Percentiles rank a stretch among this genome's conserved stretches.
These are phyloP conservation scores for Aspergillus texensis DNA, from an alignment of 2,329 filamentous ascomycete species.

Conservation along the genomic window DNA sequence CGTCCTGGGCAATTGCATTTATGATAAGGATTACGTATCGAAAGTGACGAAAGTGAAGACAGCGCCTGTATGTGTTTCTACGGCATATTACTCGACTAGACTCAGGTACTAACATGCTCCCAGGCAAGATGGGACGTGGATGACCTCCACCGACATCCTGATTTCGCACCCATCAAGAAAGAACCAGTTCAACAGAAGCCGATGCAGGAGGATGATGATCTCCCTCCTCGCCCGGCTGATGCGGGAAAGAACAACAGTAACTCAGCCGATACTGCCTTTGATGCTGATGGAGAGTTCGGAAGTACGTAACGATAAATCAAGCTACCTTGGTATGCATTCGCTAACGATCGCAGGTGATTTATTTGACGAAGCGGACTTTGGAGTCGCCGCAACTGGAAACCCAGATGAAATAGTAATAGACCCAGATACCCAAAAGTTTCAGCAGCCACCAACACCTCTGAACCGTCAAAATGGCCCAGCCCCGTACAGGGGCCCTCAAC, in stretches of 20 bases:
- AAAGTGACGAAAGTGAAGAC: slow-evolving; percentile 91
- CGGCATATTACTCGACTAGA: background rate
- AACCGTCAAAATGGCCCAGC: slow-evolving; percentile 25
- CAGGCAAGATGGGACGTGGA: slow-evolving; percentile 72
- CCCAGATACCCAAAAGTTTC: slow-evolving; percentile 29
- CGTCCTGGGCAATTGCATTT: slow-evolving; percentile 95
- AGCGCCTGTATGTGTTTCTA: slow-evolving; percentile 54
- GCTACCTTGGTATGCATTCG: background rate
- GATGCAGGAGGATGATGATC: slow-evolving; percentile 50
- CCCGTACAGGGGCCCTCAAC: slow-evolving; percentile 24
- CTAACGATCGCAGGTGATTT: slow-evolving; percentile 53
- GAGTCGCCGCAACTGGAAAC: slow-evolving; percentile 68
- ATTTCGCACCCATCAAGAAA: slow-evolving; percentile 67
- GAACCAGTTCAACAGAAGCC: slow-evolving; percentile 46
- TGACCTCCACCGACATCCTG: slow-evolving; percentile 79
- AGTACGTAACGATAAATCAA: slow-evolving; percentile 32
- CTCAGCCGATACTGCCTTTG: slow-evolving; percentile 33
- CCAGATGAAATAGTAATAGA: slow-evolving; percentile 74
- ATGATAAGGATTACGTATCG: slow-evolving; percentile 90
- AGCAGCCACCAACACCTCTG: slow-evolving; percentile 30
- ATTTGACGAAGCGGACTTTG: slow-evolving; percentile 77
- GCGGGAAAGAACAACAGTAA: slow-evolving; percentile 33
- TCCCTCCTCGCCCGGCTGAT: slow-evolving; percentile 37
- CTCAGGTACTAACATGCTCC: slow-evolving; percentile 16
- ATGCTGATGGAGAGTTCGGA: slow-evolving; percentile 47